A percentile compares a stretch with the other conserved stretches of the same genome.
Evolutionary conservation across 768 basidiomycete genomes (phyloP).

Genomic region (Russula foetens): DNA sequence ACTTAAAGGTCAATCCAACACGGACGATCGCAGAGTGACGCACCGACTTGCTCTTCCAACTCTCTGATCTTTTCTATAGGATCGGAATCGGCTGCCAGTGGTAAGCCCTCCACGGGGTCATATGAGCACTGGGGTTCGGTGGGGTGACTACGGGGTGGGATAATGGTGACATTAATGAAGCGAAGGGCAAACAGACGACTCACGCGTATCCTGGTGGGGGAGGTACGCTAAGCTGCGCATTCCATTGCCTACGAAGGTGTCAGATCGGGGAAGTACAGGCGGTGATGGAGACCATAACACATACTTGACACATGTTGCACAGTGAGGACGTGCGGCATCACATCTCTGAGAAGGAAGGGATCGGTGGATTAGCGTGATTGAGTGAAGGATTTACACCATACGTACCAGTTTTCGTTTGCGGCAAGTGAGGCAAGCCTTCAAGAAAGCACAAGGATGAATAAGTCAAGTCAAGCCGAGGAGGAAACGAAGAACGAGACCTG

Average conservation of each 20-base stretch:
- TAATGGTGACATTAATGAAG: constrained; percentile 15
- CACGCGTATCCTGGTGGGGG: constrained; percentile 82
- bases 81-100: constrained; percentile 68
- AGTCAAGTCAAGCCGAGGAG: not conserved
- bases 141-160: constrained; percentile 51
- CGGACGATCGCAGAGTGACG: constrained; percentile 20
- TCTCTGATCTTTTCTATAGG: constrained; percentile 71
- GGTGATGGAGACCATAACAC: constrained; percentile 22
- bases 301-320: constrained; percentile 76
- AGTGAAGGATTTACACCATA: constrained; percentile 23
- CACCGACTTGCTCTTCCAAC: constrained; percentile 73
- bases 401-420: constrained; percentile 82
- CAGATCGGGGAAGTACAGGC: not conserved
- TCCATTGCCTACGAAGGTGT: constrained; percentile 55
- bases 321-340: constrained; percentile 80
- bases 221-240: constrained; percentile 72
- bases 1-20: constrained; percentile 6
- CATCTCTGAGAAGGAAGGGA: constrained; percentile 53
- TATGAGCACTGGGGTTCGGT: constrained; percentile 78
- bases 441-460: constrained; percentile 13
- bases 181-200: constrained; percentile 25
- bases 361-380: constrained; percentile 5
- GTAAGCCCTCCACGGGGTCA: constrained; percentile 77
- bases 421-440: constrained; percentile 71
- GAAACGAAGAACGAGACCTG: constrained; percentile 38